Evolutionary conservation across 495 filamentous ascomycete genomes (phyloP).

Genomic region (Penicillium soppii): DNA sequence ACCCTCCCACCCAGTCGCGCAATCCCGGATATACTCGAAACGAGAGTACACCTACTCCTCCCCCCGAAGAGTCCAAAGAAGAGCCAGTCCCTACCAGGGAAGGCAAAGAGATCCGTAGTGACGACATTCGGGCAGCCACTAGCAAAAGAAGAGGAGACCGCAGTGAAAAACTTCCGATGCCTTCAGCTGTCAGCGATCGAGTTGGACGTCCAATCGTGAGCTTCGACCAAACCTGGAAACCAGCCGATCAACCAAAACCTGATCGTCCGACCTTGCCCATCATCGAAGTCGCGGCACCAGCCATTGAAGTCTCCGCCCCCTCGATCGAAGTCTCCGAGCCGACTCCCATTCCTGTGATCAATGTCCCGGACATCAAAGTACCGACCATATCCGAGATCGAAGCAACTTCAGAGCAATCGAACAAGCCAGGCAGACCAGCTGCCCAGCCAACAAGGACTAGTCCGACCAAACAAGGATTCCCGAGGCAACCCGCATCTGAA

Average conservation of each 20-base stretch:
- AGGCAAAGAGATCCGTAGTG: conserved; percentile 76
- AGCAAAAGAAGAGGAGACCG: conserved; percentile 82
- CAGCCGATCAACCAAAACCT: conserved; percentile 38
- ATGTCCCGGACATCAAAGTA: conserved; percentile 52
- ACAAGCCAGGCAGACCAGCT: conserved; percentile 19
- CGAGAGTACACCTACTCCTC: conserved; percentile 33
- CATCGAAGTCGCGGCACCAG: conserved; percentile 31
- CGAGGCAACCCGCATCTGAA: conserved; percentile 24
- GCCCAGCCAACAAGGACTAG: conserved; percentile 21
- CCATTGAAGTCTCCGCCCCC: conserved; percentile 25
- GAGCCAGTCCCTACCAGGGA: conserved; percentile 55
- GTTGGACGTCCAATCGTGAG: conserved; percentile 89
- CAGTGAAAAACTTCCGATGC: conserved; percentile 80
- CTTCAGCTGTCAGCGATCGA: conserved; percentile 80
- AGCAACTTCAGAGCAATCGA: conserved; percentile 5
- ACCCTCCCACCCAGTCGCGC: conserved; percentile 72
- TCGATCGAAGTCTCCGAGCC: conserved; percentile 49
- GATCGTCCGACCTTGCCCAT: conserved; percentile 38
- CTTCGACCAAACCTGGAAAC: conserved; percentile 81
- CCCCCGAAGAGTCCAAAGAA: conserved; percentile 12
- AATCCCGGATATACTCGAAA: conserved; percentile 74
- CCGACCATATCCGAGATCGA: conserved; percentile 41
- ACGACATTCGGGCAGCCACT: conserved; percentile 88
- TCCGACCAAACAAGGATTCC: conserved; percentile 14
- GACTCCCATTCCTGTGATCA: conserved; percentile 61